Evolutionary conservation across 139 green algal genomes (phyloP).

Genomic region (Monoraphidium neglectum): DNA sequence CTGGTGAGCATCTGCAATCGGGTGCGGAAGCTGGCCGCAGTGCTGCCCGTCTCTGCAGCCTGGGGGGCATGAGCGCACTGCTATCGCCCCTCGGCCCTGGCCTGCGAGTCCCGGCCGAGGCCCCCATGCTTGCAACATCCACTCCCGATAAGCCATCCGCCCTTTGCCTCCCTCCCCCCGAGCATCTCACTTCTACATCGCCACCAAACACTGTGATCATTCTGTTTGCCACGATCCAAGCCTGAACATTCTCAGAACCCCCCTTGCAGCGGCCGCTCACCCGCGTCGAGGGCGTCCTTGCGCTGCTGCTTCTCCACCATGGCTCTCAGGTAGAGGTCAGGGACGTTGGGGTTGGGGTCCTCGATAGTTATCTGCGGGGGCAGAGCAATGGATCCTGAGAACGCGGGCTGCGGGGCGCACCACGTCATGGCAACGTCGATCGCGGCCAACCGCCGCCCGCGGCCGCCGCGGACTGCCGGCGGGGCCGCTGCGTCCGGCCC

Average conservation of each 20-base stretch:
- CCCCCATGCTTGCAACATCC: too few relatives aligned
- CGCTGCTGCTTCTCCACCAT: slow-evolving; percentile 16
- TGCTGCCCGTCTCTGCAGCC: too few relatives aligned
- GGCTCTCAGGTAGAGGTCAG: slow-evolving; percentile 1
- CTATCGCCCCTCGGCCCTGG: too few relatives aligned
- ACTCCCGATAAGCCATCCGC: background rate
- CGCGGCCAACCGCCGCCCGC: too few relatives aligned
- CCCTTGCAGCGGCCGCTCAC: background rate
- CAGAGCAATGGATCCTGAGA: background rate
- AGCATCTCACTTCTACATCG: background rate
- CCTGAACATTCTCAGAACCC: too few relatives aligned
- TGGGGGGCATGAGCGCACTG: too few relatives aligned
- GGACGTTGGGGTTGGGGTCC: slow-evolving; percentile 8
- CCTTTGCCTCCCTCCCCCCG: background rate
- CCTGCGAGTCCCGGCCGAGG: too few relatives aligned
- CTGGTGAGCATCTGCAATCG: too few relatives aligned
- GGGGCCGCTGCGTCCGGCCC: background rate
- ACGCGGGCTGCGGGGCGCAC: background rate
- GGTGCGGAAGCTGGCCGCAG: too few relatives aligned
- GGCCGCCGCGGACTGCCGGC: background rate
- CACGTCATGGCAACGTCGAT: background rate
- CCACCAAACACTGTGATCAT: background rate
- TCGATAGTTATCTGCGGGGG: background rate
- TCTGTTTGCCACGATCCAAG: background rate
- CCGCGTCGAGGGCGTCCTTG: background rate